Base-by-base conservation (phyloP, 306 rosid genomes). In the Neltuma alba region DNA sequence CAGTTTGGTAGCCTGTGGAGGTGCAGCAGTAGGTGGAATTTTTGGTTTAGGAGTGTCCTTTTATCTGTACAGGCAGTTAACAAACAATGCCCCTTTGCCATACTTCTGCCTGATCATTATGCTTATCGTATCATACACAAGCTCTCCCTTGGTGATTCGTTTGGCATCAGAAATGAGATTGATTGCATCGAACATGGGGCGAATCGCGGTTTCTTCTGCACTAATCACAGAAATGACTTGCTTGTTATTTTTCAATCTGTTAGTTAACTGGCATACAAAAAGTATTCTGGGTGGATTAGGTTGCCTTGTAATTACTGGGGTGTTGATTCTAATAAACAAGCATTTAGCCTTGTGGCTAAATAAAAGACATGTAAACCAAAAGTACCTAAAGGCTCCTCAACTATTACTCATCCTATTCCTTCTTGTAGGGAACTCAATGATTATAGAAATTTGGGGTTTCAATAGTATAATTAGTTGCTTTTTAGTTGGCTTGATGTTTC, bases 121-220 rank as follows among this genome's bases (percentile, higher is more conserved):
- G 90, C 64, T 92, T 30, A 64, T 89, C 14, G 16, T 90, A 0
- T 71, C 92, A 40, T 92, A 95, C 89, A 86, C 99, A 1, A 90
- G 96, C 28, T 89, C 96, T 28, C 98, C 99, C 0, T 87, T 95
- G 47, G 98, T 95, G 75, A 88, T 87, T 25, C 98, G 97, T 40
- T 72, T 95, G 34, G 87, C 97, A 0, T 82, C 91, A 0, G 99
- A 95, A 70, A 37, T 95, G 55, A 87, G 86, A 45, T 87, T 95
- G 12, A 86, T 87, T 0, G 88, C 97, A 0, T 91, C 99, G 0
- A 74, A 89, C 12, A 81, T 89, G 0, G 99, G 99, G 0, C 81
- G 93, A 34, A 81, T 89, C 0, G 99, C 91, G 0, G 81, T 91
- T n/a, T 77, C 89, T 6, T 74, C 92, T 2, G 86, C 98, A 0